These are phyloP conservation scores for Ailanthus altissimus DNA, from an alignment of 345 rosid species.

Conservation along the genomic window DNA sequence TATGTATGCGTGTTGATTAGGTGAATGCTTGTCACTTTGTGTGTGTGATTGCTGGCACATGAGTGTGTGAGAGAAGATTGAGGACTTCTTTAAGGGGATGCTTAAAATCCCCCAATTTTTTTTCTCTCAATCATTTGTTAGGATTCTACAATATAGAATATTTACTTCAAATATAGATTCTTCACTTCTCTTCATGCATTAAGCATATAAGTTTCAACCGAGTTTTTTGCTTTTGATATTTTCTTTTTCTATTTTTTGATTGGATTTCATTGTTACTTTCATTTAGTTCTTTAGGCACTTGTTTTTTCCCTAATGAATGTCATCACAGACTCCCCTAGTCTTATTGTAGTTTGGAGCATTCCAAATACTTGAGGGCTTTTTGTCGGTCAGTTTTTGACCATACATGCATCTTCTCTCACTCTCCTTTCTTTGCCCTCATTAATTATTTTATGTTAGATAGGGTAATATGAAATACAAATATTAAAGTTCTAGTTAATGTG, in stretches of 20 bases:
- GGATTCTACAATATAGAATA: background rate
- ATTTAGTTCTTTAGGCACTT: background rate
- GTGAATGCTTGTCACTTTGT: background rate
- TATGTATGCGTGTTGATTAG: background rate
- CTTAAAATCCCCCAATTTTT: background rate
- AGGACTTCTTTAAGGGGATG: background rate
- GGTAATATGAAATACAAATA: background rate
- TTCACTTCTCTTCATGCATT: background rate
- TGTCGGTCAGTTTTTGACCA: background rate
- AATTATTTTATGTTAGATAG: background rate
- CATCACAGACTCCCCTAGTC: background rate
- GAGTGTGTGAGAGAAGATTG: background rate
- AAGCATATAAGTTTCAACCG: background rate
- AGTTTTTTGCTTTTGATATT: background rate
- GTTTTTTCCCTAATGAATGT: slow-evolving; percentile 2
- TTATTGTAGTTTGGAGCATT: background rate
- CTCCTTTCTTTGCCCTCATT: background rate
- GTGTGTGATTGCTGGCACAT: background rate
- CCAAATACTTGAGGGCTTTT: background rate
- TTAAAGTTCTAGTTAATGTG: background rate
- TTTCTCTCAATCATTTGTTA: background rate
- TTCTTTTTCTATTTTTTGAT: slow-evolving; percentile 3
- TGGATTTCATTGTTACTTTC: background rate
- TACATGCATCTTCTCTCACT: background rate
- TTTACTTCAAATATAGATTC: background rate